These are phyloP conservation scores for Melampsora larici-populina DNA, from an alignment of 1,284 basidiomycete genomes.

Conservation along the genomic window DNA sequence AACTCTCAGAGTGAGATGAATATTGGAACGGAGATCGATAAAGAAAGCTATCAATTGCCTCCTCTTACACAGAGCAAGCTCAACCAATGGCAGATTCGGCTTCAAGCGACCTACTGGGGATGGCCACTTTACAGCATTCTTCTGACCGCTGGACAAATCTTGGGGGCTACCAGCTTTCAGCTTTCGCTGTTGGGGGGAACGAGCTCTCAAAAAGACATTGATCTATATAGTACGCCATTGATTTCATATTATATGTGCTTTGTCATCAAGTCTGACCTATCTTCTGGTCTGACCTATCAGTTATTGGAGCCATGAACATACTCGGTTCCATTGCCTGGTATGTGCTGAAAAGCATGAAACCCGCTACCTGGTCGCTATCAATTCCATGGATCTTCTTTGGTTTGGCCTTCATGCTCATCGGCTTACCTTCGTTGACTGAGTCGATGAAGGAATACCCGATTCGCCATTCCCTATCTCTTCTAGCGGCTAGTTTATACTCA, in stretches of 20 bases:
- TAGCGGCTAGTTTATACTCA: conserved; percentile 83
- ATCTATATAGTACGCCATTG: conserved; percentile 63
- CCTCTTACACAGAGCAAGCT: not conserved
- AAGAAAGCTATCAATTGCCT: not conserved
- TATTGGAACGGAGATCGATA: not conserved
- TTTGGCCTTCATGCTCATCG: conserved; percentile 82
- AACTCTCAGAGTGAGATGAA: no score
- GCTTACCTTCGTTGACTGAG: conserved; percentile 69
- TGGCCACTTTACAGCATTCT: conserved; percentile 89
- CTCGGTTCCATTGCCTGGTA: conserved; percentile 82
- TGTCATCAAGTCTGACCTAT: not conserved
- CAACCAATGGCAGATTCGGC: conserved; percentile 41
- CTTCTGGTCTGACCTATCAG: not conserved
- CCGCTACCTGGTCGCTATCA: conserved; percentile 78
- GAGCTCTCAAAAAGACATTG: conserved; percentile 72
- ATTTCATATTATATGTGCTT: not conserved
- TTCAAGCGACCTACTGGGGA: conserved; percentile 54
- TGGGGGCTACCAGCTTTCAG: conserved; percentile 85
- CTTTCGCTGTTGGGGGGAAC: conserved; percentile 79
- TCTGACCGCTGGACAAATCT: conserved; percentile 76
- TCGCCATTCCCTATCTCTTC: conserved; percentile 63
- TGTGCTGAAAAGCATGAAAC: conserved; percentile 76
- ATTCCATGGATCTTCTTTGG: conserved; percentile 84
- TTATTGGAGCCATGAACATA: conserved; percentile 78
- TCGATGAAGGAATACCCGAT: conserved; percentile 44